Evolutionary conservation across 2,329 filamentous ascomycete species (phyloP), one percentile per base, ranked within the genome.

Genomic region (Dactylellina sp.): DNA sequence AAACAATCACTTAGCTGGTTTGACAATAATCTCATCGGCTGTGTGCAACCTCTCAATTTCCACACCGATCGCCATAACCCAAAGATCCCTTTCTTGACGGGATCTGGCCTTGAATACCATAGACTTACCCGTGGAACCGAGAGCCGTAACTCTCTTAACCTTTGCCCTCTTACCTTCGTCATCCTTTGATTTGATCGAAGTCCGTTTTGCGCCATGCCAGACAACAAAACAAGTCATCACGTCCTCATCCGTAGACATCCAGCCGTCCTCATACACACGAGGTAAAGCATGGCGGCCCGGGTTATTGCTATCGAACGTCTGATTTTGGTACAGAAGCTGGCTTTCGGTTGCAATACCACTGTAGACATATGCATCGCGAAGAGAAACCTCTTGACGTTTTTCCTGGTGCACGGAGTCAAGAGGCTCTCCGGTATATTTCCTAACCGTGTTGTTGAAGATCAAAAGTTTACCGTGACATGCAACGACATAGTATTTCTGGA

Each of bases 221-320:
- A 89, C 82, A n/a, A 89, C 87, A 78, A 89, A 89, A 1, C 86
- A 88, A 0, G 86, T 88, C 81, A 88, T 87, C n/a, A 85, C 85
- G 77, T 89, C 88, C 77, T 89, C 87, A 76, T 89, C 88, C 0
- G 84, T 85, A 24, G 83, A 85, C 18, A 86, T 89, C 84, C 86
- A 89, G 16, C 83, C 83, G 75, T 89, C 87, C 59, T 86, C 83
- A 77, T 88, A 89, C 2, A 88, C 84, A 1, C 86, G 82, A 1
- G 88, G 87, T 7, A 89, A 80, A 1, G 86, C 85, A 68, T 86
- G 84, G 61, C 86, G 84, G 12, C 87, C 86, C 0, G 88, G 88
- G 40, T 84, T 84, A 75, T 88, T 88, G 57, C 83, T 84, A 78
- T 89, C 87, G 75, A 89, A 89, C 0, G 87, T 88, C 75, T 86